Percentiles rank a stretch among this genome's conserved stretches.
phyloP scores from a whole-genome alignment of 1,284 basidiomycete genomes.

The Leccinum fuscescens region DNA sequence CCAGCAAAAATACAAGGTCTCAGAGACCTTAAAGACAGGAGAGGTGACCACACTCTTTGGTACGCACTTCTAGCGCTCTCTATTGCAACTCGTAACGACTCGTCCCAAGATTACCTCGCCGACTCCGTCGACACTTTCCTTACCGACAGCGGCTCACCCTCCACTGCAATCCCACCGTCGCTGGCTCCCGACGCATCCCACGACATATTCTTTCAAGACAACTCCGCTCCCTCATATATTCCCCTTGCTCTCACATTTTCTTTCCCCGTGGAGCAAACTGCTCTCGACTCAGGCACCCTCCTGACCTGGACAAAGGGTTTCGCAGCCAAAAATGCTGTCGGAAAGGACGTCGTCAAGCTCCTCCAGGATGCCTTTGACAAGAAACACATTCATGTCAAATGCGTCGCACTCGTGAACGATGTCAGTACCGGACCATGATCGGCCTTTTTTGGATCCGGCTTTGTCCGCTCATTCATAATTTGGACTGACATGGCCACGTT shows the following conservation, averaged over 20 bases:
- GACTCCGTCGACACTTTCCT: constrained; percentile 94
- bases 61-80: constrained; percentile 37
- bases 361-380: constrained; percentile 92
- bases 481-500: constrained; percentile 7
- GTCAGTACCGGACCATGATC: constrained; percentile 45
- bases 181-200: constrained; percentile 26
- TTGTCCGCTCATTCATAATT: neutral
- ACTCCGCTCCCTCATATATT: constrained; percentile 50
- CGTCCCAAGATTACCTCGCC: constrained; percentile 83
- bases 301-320: constrained; percentile 99
- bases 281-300: constrained; percentile 85
- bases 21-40: constrained; percentile 86
- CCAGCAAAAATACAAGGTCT: constrained; percentile 94
- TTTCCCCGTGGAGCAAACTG: constrained; percentile 97
- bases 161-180: constrained; percentile 42
- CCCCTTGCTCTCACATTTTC: constrained; percentile 93
- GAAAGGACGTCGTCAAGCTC: constrained; percentile 88
- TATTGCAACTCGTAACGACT: constrained; percentile 6
- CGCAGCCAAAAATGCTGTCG: constrained; percentile 85
- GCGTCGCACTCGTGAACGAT: constrained; percentile 95
- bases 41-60: constrained; percentile 83
- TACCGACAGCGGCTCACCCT: constrained; percentile 55
- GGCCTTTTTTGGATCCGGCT: neutral
- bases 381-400: constrained; percentile 92
- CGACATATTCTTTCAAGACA: constrained; percentile 27